Base-by-base conservation (phyloP, 2,329 filamentous ascomycete species). In the Chrysosphaeria jannelii region DNA sequence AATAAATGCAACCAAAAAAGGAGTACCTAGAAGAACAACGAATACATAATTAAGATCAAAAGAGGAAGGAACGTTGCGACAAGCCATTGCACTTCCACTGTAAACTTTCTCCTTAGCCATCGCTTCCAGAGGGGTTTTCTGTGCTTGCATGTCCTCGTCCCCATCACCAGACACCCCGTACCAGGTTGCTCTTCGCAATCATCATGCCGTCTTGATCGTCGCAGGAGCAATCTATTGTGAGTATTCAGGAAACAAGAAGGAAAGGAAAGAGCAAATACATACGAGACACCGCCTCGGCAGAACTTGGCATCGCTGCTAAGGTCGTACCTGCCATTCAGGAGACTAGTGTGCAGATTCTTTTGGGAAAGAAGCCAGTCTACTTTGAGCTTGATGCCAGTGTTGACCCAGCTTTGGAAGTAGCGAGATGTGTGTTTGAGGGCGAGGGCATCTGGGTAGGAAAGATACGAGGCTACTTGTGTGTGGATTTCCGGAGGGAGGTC, bases 361-460 rank as follows among this genome's bases (percentile, higher is more conserved):
- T 67, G 53, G 32, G 67, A 51, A 28, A 72, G 48, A 4, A 74
- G 47, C 68, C 68, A 75, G 27, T 57, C 53, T 8, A 74, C 53
- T 36, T 72, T 71, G 21, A 71, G 46, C 14, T 48, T 40, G 14
- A 72, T 46, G 17, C 61, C 63, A 1, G 67, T 74, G 37, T 65
- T 52, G 29, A 72, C 62, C 2, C 70, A 41, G 22, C 39, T 34
- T 42, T 63, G 65, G 38, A 74, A 65, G 35, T 68, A 50, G 27
- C 52, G 51, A 35, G 45, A 62, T 11, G 57, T 57, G 36, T 72
- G 65, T 35, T 72, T 72, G 10, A 74, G 44, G 0, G 65, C 66
- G 2, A 74, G 50, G 0, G 68, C 67, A 30, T 75, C 67, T 0
- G 68, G 68, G 29, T 74, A 74, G 15, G 53, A 53, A 28, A 74